A percentile compares a stretch with the other conserved stretches of the same genome.
These are phyloP conservation scores for Grosmannia clavigera DNA, from an alignment of 2,329 filamentous ascomycete genomes.

Conservation along the genomic window DNA sequence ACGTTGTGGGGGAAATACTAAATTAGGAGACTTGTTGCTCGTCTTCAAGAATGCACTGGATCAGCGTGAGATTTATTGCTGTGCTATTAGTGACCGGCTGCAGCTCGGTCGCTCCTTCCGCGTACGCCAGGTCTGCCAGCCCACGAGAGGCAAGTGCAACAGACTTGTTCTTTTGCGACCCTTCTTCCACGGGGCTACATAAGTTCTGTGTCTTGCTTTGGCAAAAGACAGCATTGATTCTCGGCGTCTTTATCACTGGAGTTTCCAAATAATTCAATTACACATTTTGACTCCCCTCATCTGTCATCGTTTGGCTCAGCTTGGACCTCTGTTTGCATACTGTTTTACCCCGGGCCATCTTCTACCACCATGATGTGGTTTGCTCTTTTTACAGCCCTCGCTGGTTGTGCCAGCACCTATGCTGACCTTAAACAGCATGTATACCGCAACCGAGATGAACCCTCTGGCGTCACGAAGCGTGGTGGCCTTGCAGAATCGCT, in stretches of 20 bases:
- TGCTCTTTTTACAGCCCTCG: neutral
- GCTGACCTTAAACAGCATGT: slow-evolving; percentile 13
- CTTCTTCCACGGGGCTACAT: too few species aligned
- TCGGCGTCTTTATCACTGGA: neutral
- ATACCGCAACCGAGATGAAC: slow-evolving; percentile 1
- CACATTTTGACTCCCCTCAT: neutral
- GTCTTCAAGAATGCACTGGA: neutral
- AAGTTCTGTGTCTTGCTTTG: neutral
- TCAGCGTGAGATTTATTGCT: slow-evolving; percentile 4
- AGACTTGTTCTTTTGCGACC: neutral
- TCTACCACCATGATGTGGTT: neutral
- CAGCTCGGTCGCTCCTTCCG: slow-evolving; percentile 4
- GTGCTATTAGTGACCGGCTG: neutral
- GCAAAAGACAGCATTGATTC: neutral
- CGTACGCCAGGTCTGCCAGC: neutral
- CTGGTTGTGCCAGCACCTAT: slow-evolving; percentile 1
- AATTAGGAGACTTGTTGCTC: neutral
- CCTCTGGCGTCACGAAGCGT: slow-evolving; percentile 8
- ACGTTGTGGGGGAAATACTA: neutral
- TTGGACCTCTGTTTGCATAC: neutral
- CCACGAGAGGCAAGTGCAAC: slow-evolving; percentile 4
- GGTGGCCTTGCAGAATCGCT: slow-evolving; percentile 26
- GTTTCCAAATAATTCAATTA: neutral
- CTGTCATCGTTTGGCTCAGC: neutral
- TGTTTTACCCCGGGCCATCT: neutral